A percentile compares a stretch with the other conserved stretches of the same genome.
These are phyloP conservation scores for Debaryomyces sp. DNA, from an alignment of 1,139 yeast species.

Conservation along the genomic window DNA sequence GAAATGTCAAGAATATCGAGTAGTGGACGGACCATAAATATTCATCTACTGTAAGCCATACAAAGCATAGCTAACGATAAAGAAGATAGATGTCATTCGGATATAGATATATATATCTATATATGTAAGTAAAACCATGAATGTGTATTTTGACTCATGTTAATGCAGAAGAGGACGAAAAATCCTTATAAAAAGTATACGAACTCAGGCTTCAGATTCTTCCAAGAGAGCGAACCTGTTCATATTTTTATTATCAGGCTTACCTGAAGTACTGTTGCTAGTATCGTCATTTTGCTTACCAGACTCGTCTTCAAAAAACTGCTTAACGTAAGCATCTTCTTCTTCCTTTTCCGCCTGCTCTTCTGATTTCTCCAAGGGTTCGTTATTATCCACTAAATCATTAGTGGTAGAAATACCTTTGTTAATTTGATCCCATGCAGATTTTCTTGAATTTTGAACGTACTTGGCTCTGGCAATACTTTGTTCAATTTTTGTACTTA, in stretches of 20 bases:
- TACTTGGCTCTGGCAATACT: conserved; percentile 65
- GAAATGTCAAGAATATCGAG: neutral
- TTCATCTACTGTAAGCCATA: neutral
- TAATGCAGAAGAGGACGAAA: neutral
- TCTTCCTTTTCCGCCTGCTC: conserved; percentile 30
- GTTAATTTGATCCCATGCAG: conserved; percentile 75
- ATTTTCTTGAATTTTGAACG: conserved; percentile 62
- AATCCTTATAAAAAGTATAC: neutral
- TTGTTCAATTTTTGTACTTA: conserved; percentile 62
- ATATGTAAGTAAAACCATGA: neutral
- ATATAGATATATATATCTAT: neutral
- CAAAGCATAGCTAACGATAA: neutral
- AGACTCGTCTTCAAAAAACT: conserved; percentile 34
- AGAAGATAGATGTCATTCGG: conserved; percentile 1
- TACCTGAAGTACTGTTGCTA: conserved; percentile 10
- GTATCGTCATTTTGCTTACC: conserved; percentile 22
- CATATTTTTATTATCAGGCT: conserved; percentile 13
- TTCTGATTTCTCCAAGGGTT: conserved; percentile 15
- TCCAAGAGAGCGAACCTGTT: conserved; percentile 53
- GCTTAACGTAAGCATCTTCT: conserved; percentile 40
- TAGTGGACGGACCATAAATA: neutral
- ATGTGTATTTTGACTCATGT: neutral
- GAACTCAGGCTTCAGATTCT: conserved; percentile 51
- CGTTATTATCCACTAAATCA: conserved; percentile 11
- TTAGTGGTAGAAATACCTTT: conserved; percentile 40